phyloP scores from a whole-genome alignment of 2,329 filamentous ascomycete genomes.

The Pseudogymnoascus sp. region DNA sequence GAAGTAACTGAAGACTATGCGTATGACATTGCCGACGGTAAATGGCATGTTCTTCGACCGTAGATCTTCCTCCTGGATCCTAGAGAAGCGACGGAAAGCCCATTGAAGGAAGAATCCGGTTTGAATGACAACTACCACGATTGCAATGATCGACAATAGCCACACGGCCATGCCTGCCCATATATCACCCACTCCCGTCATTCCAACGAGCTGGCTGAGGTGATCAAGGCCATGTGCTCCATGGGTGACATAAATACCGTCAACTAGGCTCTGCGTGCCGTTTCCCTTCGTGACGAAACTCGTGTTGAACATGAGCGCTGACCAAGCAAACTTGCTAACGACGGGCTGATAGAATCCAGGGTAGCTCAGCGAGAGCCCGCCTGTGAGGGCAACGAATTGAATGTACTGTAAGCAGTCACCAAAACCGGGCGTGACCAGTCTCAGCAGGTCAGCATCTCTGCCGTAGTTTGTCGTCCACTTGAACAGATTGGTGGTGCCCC shows the following conservation, averaged over 20 bases:
- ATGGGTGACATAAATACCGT: constrained; percentile 80
- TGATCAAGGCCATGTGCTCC: constrained; percentile 71
- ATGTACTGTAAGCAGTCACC: constrained; percentile 96
- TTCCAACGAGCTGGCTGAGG: constrained; percentile 73
- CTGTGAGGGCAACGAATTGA: constrained; percentile 82
- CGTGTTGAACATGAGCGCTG: constrained; percentile 83
- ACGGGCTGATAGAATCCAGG: constrained; percentile 92
- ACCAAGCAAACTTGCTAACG: constrained; percentile 82
- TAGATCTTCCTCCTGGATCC: constrained; percentile 75
- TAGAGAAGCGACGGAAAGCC: constrained; percentile 62
- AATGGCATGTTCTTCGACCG: constrained; percentile 90
- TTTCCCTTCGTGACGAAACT: constrained; percentile 67
- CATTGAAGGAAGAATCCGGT: constrained; percentile 68
- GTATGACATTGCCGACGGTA: constrained; percentile 66
- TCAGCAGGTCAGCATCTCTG: constrained; percentile 80
- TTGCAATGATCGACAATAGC: constrained; percentile 67
- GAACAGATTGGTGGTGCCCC: constrained; percentile 85
- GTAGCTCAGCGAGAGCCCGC: constrained; percentile 78
- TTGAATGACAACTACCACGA: constrained; percentile 62
- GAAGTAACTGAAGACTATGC: constrained; percentile 88
- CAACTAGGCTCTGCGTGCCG: constrained; percentile 58
- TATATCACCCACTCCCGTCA: constrained; percentile 66
- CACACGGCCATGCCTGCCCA: constrained; percentile 95
- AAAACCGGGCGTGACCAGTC: constrained; percentile 90
- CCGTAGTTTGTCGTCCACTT: constrained; percentile 98